These are phyloP conservation scores for Protea cynaroides DNA, from an alignment of 164 flowering plant species.

Conservation along the genomic window DNA sequence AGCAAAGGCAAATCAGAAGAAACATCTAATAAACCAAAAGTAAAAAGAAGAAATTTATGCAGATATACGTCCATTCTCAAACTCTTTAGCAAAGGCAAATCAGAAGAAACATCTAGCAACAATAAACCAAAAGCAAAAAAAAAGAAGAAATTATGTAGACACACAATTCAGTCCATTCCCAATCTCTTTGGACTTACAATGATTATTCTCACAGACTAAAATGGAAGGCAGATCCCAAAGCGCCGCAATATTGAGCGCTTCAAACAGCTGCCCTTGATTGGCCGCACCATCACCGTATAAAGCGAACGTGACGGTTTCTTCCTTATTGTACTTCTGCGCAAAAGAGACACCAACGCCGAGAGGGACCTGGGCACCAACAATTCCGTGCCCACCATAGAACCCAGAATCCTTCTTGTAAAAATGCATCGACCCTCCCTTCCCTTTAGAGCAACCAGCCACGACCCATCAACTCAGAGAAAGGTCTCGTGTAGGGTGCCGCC, in stretches of 20 bases:
- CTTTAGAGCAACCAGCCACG: constrained; percentile 59
- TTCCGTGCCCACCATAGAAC: constrained; percentile 73
- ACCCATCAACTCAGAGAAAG: constrained; percentile 68
- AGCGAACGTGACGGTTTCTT: constrained; percentile 51
- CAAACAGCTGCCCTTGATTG: constrained; percentile 77
- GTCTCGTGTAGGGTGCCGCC: constrained; percentile 53
- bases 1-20: too few relatives aligned
- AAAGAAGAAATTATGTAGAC: neutral
- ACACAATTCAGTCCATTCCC: neutral
- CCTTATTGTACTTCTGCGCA: constrained; percentile 63
- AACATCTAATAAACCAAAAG: too few relatives aligned
- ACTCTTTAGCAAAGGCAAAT: too few relatives aligned
- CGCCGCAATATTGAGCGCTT: constrained; percentile 70
- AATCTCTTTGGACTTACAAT: neutral
- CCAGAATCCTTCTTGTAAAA: constrained; percentile 55
- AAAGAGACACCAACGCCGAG: constrained; percentile 60
- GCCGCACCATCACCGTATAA: constrained; percentile 82
- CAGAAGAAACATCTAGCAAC: too few relatives aligned
- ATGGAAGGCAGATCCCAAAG: constrained; percentile 75
- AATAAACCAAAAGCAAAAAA: neutral
- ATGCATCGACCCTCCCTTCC: constrained; percentile 85
- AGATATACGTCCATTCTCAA: too few relatives aligned
- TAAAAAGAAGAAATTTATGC: too few relatives aligned
- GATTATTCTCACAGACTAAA: constrained; percentile 72
- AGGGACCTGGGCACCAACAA: constrained; percentile 77